phyloP scores from a whole-genome alignment of 495 filamentous ascomycete species.

The Daldinia childiae region DNA sequence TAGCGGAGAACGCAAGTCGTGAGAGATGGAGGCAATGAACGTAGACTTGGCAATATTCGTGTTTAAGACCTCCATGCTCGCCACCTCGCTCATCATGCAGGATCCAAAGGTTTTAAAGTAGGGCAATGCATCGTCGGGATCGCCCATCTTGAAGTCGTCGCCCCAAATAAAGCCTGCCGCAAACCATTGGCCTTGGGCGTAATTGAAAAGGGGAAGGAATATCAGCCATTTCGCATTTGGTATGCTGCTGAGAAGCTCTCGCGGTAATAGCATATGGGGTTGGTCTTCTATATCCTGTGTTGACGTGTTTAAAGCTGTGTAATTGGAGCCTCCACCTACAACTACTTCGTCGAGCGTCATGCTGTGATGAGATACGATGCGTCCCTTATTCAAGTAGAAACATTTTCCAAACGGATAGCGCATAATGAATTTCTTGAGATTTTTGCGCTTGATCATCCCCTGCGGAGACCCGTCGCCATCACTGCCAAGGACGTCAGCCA shows the following conservation, averaged over 20 bases:
- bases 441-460: slow-evolving; percentile 29
- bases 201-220: slow-evolving; percentile 75
- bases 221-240: slow-evolving; percentile 64
- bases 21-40: slow-evolving; percentile 76
- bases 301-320: slow-evolving; percentile 11
- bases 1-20: slow-evolving; percentile 80
- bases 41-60: slow-evolving; percentile 67
- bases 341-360: slow-evolving; percentile 26
- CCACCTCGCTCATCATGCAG: slow-evolving; percentile 68
- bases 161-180: slow-evolving; percentile 74
- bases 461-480: slow-evolving; percentile 5
- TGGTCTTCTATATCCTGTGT: slow-evolving; percentile 6
- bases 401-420: slow-evolving; percentile 37
- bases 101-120: slow-evolving; percentile 66
- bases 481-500: slow-evolving; percentile 31
- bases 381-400: slow-evolving; percentile 38
- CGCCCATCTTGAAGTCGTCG: slow-evolving; percentile 53
- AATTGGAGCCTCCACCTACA: slow-evolving; percentile 18
- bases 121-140: slow-evolving; percentile 52
- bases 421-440: slow-evolving; percentile 33
- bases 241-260: slow-evolving; percentile 47
- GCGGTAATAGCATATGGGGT: slow-evolving; percentile 27
- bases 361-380: slow-evolving; percentile 22
- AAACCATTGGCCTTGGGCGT: slow-evolving; percentile 74
- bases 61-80: slow-evolving; percentile 57